Evolutionary conservation across 164 flowering plant species (phyloP).

Genomic region (Nymphaea thermarum): DNA sequence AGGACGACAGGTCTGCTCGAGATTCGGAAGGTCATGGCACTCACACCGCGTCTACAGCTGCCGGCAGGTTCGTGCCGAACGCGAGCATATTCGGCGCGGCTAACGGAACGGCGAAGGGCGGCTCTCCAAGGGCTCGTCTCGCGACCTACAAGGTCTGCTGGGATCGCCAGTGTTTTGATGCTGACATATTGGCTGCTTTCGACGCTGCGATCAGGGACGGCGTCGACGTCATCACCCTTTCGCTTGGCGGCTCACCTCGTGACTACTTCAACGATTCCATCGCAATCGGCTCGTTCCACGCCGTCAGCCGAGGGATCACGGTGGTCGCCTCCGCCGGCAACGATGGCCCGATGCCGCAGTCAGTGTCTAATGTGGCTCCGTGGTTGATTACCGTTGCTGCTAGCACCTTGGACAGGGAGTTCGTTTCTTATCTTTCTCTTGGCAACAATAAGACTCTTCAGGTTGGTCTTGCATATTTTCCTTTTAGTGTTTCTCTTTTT

Average conservation of each 20-base stretch:
- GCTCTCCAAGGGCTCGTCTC: conserved; percentile 36
- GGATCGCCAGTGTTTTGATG: conserved; percentile 9
- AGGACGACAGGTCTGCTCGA: conserved; percentile 32
- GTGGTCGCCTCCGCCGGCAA: conserved; percentile 7
- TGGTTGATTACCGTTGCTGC: conserved; percentile 8
- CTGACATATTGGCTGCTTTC: conserved; percentile 4
- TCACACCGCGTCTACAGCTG: conserved; percentile 64
- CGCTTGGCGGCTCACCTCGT: neutral
- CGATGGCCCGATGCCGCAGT: conserved; percentile 3
- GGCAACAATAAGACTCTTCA: neutral
- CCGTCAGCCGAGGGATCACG: conserved; percentile 7
- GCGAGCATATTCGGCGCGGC: conserved; percentile 28
- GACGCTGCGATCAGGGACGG: conserved; percentile 4
- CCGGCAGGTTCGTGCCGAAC: conserved; percentile 29
- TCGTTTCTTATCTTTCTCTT: neutral
- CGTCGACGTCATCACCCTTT: conserved; percentile 4
- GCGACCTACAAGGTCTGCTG: conserved; percentile 6
- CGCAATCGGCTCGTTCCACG: conserved; percentile 8
- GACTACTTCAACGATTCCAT: neutral
- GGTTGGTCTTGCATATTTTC: neutral
- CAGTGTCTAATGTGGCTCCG: conserved; percentile 3
- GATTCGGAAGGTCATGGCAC: conserved; percentile 59
- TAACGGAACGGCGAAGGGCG: conserved; percentile 58
- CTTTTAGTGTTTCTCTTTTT: neutral
- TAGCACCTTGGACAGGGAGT: conserved; percentile 5